These are phyloP conservation scores for Alloteropsis semialata DNA, from an alignment of 176 grass and related monocot genomes.

Conservation along the genomic window DNA sequence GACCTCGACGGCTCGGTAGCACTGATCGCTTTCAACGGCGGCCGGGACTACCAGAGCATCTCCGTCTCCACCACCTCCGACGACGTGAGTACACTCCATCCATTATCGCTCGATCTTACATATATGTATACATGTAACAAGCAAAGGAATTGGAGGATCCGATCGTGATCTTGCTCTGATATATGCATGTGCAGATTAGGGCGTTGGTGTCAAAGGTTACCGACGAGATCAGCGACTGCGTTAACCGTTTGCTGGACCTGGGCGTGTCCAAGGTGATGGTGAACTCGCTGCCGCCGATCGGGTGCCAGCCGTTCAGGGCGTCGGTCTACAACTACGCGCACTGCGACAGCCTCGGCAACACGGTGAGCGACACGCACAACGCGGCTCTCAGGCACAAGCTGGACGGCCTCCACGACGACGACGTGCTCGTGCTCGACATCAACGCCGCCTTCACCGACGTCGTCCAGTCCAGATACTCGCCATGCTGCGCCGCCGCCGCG, in stretches of 20 bases:
- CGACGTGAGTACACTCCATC: background rate
- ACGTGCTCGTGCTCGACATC: too few species aligned
- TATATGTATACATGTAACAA: too few species aligned
- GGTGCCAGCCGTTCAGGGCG: background rate
- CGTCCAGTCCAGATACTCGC: background rate
- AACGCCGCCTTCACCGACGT: too few species aligned
- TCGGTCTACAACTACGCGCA: background rate
- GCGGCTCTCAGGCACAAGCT: too few species aligned
- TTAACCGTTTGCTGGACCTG: background rate
- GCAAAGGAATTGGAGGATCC: too few species aligned
- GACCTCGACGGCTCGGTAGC: background rate
- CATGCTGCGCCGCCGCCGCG: background rate
- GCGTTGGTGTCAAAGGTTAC: background rate
- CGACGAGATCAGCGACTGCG: background rate
- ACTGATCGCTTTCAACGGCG: background rate
- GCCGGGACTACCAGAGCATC: background rate
- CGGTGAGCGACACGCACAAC: too few species aligned
- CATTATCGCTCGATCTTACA: too few species aligned
- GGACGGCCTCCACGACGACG: too few species aligned
- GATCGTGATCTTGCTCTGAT: too few species aligned
- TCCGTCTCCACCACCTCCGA: background rate
- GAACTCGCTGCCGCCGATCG: background rate
- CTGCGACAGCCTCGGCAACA: background rate
- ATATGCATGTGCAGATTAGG: too few species aligned
- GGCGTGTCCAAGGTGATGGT: conserved; percentile 7